Percentiles rank a stretch among this genome's conserved stretches.
Evolutionary conservation across 176 grass and related monocot species (phyloP).

Genomic region (Oryza coarctata): DNA sequence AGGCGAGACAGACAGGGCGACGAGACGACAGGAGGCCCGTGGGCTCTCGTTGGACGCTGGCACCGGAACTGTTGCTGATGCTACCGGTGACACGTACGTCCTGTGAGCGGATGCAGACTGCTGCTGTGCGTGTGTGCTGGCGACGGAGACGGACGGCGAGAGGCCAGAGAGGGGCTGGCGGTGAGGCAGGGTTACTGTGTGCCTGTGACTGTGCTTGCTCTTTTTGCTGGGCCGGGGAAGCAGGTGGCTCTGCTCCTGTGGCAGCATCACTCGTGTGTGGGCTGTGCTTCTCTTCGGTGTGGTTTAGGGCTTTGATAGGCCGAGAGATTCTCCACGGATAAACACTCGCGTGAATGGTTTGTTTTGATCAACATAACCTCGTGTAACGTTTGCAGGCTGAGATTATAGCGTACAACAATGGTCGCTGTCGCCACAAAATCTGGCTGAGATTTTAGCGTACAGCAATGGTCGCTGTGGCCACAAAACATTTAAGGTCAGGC

Average conservation of each 20-base stretch:
- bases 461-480: too few species aligned
- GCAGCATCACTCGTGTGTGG: too few species aligned
- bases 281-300: background rate
- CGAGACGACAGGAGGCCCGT: background rate
- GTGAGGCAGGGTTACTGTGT: background rate
- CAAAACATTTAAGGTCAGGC: too few species aligned
- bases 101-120: background rate
- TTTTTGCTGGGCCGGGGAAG: constrained; percentile 21
- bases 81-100: constrained; percentile 6
- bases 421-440: too few species aligned
- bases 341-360: too few species aligned
- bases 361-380: too few species aligned
- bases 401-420: too few species aligned
- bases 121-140: background rate
- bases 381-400: too few species aligned
- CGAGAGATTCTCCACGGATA: background rate
- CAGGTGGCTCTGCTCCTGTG: background rate
- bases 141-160: background rate
- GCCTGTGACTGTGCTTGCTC: constrained; percentile 25
- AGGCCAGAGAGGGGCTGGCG: too few species aligned
- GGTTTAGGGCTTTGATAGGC: background rate
- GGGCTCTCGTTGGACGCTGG: background rate
- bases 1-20: background rate
- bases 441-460: too few species aligned
- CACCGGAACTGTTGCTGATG: constrained; percentile 38